Evolutionary conservation across 1,284 basidiomycete genomes (phyloP).

Genomic region (Lignosus rhinocerotis): DNA sequence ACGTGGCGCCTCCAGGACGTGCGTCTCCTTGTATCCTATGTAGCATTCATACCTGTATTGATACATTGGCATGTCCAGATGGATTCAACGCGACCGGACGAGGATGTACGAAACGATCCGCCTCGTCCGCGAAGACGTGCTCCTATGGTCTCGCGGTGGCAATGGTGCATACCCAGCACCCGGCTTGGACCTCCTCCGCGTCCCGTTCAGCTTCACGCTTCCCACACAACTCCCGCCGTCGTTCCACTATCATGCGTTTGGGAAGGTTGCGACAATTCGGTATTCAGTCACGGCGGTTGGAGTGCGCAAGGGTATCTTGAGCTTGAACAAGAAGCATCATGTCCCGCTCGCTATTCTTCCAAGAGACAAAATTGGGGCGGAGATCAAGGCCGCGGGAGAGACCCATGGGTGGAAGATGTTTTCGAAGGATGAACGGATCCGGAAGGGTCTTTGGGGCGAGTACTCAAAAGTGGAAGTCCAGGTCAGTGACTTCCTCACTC

Average conservation of each 20-base stretch:
- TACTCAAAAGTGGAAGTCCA: slow-evolving; percentile 21
- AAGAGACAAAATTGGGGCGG: slow-evolving; percentile 1
- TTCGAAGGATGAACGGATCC: slow-evolving; percentile 14
- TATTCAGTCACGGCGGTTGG: slow-evolving; percentile 25
- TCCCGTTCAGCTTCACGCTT: slow-evolving; percentile 28
- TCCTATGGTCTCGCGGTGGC: slow-evolving; percentile 24
- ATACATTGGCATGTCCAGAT: background rate
- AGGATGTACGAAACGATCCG: background rate
- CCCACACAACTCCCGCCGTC: slow-evolving; percentile 25
- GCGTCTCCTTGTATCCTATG: background rate
- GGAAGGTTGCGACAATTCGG: slow-evolving; percentile 4
- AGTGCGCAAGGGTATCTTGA: slow-evolving; percentile 17
- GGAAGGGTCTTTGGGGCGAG: slow-evolving; percentile 26
- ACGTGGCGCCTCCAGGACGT: slow-evolving; percentile 24
- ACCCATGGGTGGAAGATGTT: slow-evolving; percentile 8
- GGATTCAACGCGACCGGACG: background rate
- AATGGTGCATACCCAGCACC: slow-evolving; percentile 18
- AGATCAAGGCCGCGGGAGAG: background rate
- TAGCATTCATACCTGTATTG: background rate
- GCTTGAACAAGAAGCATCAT: slow-evolving; percentile 14
- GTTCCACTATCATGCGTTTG: slow-evolving; percentile 13
- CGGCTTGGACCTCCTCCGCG: slow-evolving; percentile 17
- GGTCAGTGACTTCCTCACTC: background rate
- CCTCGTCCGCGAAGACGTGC: slow-evolving; percentile 14
- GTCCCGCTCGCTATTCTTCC: slow-evolving; percentile 24